phyloP scores from a whole-genome alignment of 2,329 filamentous ascomycete genomes.

The Fusarium floridanum region DNA sequence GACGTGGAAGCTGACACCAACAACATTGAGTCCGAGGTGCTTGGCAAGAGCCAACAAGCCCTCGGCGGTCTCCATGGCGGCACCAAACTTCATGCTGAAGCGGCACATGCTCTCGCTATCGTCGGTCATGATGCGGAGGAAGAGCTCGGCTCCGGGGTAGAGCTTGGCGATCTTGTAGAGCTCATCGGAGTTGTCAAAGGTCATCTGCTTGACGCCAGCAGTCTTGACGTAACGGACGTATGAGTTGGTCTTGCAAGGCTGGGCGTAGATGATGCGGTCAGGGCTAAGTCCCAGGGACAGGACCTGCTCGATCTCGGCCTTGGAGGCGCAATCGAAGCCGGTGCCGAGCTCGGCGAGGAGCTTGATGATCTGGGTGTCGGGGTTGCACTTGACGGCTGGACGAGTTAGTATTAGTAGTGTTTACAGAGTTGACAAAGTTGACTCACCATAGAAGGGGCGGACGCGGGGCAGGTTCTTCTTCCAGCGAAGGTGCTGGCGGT shows the following conservation, averaged over 20 bases:
- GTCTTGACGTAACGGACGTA: constrained; percentile 92
- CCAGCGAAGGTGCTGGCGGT: constrained; percentile 98
- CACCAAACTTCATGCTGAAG: constrained; percentile 97
- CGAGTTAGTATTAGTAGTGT: constrained; percentile 29
- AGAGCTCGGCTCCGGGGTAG: constrained; percentile 90
- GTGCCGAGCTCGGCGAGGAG: constrained; percentile 90
- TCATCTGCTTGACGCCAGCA: constrained; percentile 95
- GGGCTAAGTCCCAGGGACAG: constrained; percentile 86
- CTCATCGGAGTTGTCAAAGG: constrained; percentile 98
- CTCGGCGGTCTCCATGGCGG: constrained; percentile 84
- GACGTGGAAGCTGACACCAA: constrained; percentile 97
- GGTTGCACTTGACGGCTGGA: constrained; percentile 97
- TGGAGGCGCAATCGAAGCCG: constrained; percentile 98
- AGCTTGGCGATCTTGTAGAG: constrained; percentile 97
- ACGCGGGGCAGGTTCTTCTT: constrained; percentile 93
- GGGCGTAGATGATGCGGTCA: constrained; percentile 96
- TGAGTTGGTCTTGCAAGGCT: constrained; percentile 99
- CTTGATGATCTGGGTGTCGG: constrained; percentile 87
- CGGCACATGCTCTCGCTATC: constrained; percentile 95
- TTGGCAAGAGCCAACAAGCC: constrained; percentile 84
- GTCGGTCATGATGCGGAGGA: constrained; percentile 94
- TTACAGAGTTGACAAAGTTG: background rate
- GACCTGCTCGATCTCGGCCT: constrained; percentile 95
- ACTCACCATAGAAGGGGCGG: constrained; percentile 93
- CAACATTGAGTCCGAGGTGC: constrained; percentile 87